phyloP scores from a whole-genome alignment of 176 grass and related monocot species.

The Tuctoria greenei region DNA sequence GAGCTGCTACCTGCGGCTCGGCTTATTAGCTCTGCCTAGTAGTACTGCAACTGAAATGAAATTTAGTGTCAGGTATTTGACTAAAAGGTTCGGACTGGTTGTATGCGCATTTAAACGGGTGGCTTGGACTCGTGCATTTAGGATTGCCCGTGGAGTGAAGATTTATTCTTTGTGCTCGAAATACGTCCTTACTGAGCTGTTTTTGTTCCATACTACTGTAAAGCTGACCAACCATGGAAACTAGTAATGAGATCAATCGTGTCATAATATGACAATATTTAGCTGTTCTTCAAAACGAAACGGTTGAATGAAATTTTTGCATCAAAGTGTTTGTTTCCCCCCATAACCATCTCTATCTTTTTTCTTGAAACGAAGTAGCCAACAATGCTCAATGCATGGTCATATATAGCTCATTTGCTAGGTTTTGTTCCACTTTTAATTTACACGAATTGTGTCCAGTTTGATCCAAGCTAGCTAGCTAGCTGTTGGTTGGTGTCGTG shows the following conservation, averaged over 20 bases:
- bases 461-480: constrained; percentile 31
- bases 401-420: not conserved
- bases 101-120: not conserved
- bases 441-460: not conserved
- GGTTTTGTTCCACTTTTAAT: not conserved
- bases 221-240: not conserved
- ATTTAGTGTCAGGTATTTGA: not conserved
- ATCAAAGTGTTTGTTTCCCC: not conserved
- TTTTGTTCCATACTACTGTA: not conserved
- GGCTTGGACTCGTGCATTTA: not conserved
- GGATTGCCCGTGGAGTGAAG: not conserved
- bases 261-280: not conserved
- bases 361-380: not conserved
- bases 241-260: not conserved
- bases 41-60: not conserved
- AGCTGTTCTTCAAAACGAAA: not conserved
- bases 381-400: not conserved
- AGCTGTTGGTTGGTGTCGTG: constrained; percentile 46
- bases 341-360: not conserved
- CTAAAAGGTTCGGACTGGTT: not conserved
- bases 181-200: not conserved
- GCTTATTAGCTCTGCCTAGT: not conserved
- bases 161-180: not conserved
- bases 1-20: not conserved
- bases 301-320: not conserved